A percentile compares a stretch with the other conserved stretches of the same genome.
phyloP scores from a whole-genome alignment of 257 asterid species.

The Solanum sejunctum region DNA sequence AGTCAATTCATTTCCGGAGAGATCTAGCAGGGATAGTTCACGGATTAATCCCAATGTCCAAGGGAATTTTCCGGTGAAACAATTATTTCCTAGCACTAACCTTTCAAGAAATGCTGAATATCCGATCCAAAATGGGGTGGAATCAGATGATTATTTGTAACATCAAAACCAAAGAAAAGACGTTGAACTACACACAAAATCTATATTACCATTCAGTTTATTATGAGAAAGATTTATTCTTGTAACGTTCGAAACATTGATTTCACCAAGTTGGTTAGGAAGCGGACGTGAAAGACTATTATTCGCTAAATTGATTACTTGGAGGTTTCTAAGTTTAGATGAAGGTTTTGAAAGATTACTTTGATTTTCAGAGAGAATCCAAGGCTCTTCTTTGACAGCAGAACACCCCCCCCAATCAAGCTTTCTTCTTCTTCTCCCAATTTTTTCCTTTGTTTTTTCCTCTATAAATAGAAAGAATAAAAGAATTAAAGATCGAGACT shows the following conservation, averaged over 20 bases:
- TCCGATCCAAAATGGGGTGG: constrained; percentile 45
- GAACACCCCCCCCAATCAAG: background rate
- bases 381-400: background rate
- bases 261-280: background rate
- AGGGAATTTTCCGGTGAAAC: constrained; percentile 60
- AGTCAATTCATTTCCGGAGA: constrained; percentile 55
- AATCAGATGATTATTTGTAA: constrained; percentile 56
- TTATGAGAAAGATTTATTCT: constrained; percentile 71
- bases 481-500: too few relatives aligned
- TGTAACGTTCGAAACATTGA: constrained; percentile 43
- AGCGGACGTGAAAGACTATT: too few relatives aligned
- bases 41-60: constrained; percentile 49
- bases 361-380: constrained; percentile 9
- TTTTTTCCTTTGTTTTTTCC: too few relatives aligned
- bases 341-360: constrained; percentile 24
- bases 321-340: constrained; percentile 30
- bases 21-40: constrained; percentile 52
- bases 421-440: too few relatives aligned
- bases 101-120: constrained; percentile 60
- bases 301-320: constrained; percentile 1
- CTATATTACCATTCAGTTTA: constrained; percentile 57
- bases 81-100: constrained; percentile 60
- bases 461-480: too few relatives aligned
- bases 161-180: constrained; percentile 63
- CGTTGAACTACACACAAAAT: constrained; percentile 53